Evolutionary conservation across 2,329 filamentous ascomycete genomes (phyloP), one percentile per base, ranked within the genome.

Genomic region (Plenodomus tracheiphilus): DNA sequence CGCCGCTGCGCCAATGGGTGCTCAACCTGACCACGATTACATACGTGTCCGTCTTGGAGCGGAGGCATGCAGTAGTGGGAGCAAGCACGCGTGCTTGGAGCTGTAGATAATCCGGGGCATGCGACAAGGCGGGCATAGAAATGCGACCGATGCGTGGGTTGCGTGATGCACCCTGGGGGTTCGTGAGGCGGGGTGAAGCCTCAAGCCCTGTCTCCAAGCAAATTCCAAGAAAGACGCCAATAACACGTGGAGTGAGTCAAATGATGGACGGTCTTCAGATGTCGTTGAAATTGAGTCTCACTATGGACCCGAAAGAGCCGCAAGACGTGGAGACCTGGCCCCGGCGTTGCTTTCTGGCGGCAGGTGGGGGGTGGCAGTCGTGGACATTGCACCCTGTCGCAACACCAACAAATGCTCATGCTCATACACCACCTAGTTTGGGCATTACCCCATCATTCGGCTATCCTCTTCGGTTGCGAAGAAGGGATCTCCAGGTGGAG

Each of bases 221-320:
- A 32, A 10, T 32, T 32, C 28, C 28, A 43, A 34, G 30, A 36
- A 17, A 9, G 10, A 21, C 10, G 28, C 28, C 28, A 15, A 32
- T 11, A 15, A 32, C 4, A 3, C n/a, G 20, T 15, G 40, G 20
- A 43, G 34, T 28, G 25, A 32, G 41, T 21, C 18, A 35, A 38
- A 30, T 25, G 32, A 16, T 2, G 10, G 7, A 4, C 28, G 38
- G 16, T 19, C 41, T 42, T 40, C 40, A 35, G 17, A 39, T 54
- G 61, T 60, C 50, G 62, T 64, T 56, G 51, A 45, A 39, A 43
- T 56, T 58, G 50, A 53, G 53, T 42, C 40, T 43, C 36, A 32
- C 44, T 56, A 58, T 59, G 52, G 58, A 58, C 54, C 54, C 46
- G 46, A 32, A 53, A 48, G 48, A 53, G 49, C 48, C 53, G 46